Conservation (phyloP, 2,329 filamentous ascomycete species). For the Dactylonectria estremocensis region DNA sequence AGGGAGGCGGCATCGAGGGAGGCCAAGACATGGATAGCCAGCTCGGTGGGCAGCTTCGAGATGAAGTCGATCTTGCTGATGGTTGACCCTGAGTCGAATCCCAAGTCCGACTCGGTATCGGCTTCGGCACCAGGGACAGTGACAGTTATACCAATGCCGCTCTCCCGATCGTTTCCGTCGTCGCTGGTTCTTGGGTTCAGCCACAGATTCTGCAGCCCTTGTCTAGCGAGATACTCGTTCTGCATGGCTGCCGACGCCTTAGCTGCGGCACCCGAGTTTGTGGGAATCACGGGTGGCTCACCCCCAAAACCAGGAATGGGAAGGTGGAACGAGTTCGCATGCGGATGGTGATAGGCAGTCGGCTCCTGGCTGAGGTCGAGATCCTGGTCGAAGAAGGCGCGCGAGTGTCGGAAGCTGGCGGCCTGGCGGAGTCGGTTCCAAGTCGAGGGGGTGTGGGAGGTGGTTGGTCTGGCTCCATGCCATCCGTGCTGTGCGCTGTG, state of each 20-base stretch:
- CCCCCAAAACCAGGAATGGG: constrained; percentile 65
- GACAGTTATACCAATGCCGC: constrained; percentile 74
- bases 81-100: constrained; percentile 53
- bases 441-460: constrained; percentile 60
- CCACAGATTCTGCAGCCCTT: constrained; percentile 59
- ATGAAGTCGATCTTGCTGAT: constrained; percentile 74
- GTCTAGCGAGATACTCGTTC: constrained; percentile 63
- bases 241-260: constrained; percentile 74
- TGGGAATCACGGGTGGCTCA: constrained; percentile 73
- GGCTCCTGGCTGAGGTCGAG: constrained; percentile 52
- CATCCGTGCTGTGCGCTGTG: constrained; percentile 32
- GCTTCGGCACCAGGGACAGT: constrained; percentile 59
- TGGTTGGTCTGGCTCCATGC: constrained; percentile 57
- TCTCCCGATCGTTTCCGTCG: constrained; percentile 72
- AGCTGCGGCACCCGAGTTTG: constrained; percentile 72
- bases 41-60: constrained; percentile 67
- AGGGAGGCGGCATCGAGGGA: constrained; percentile 69
- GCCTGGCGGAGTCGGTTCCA: constrained; percentile 69
- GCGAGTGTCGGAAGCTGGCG: constrained; percentile 65
- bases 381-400: constrained; percentile 62
- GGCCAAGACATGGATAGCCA: constrained; percentile 72
- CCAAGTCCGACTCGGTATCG: constrained; percentile 51
- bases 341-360: constrained; percentile 43
- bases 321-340: constrained; percentile 50
- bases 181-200: constrained; percentile 59